Percentiles rank a stretch among this genome's conserved stretches.
Evolutionary conservation across 208 protist genomes (phyloP).

Genomic region (Trypanosoma melophagium): DNA sequence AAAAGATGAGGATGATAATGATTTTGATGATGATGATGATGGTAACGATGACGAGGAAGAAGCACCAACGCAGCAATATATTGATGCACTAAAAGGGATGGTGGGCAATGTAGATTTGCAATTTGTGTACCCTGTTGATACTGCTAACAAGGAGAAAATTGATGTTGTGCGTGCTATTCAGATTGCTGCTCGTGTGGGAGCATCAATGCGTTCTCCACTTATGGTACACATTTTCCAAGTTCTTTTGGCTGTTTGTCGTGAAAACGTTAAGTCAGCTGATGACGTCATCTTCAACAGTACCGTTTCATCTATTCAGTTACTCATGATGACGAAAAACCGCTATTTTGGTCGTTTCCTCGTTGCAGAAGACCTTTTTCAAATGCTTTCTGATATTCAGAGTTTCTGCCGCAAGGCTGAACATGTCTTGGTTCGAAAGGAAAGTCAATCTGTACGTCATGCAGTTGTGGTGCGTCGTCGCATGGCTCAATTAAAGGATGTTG

Average conservation of each 20-base stretch:
- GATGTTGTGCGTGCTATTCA: conserved; percentile 79
- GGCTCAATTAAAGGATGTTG: conserved; percentile 54
- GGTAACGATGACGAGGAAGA: conserved; percentile 64
- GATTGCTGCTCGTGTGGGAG: conserved; percentile 62
- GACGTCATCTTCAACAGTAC: conserved; percentile 76
- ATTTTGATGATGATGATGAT: conserved; percentile 16
- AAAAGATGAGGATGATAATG: conserved; percentile 22
- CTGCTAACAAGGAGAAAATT: conserved; percentile 71
- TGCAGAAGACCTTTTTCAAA: conserved; percentile 72
- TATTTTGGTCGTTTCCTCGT: conserved; percentile 80
- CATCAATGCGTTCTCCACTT: conserved; percentile 60
- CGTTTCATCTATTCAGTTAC: conserved; percentile 63
- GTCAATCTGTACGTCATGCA: conserved; percentile 43
- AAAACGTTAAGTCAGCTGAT: conserved; percentile 78
- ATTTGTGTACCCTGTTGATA: conserved; percentile 76
- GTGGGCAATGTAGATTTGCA: conserved; percentile 82
- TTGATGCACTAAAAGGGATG: conserved; percentile 82
- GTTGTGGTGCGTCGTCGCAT: conserved; percentile 60
- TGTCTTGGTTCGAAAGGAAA: conserved; percentile 48
- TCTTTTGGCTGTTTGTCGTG: conserved; percentile 77
- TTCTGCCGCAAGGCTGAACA: conserved; percentile 75
- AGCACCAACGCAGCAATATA: conserved; percentile 82
- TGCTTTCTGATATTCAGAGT: conserved; percentile 87
- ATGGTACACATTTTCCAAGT: conserved; percentile 85
- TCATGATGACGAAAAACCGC: conserved; percentile 79